Percentiles rank a stretch among this genome's conserved stretches.
These are phyloP conservation scores for Scheffersomyces quercinus DNA, from an alignment of 1,139 yeast species.

Conservation along the genomic window DNA sequence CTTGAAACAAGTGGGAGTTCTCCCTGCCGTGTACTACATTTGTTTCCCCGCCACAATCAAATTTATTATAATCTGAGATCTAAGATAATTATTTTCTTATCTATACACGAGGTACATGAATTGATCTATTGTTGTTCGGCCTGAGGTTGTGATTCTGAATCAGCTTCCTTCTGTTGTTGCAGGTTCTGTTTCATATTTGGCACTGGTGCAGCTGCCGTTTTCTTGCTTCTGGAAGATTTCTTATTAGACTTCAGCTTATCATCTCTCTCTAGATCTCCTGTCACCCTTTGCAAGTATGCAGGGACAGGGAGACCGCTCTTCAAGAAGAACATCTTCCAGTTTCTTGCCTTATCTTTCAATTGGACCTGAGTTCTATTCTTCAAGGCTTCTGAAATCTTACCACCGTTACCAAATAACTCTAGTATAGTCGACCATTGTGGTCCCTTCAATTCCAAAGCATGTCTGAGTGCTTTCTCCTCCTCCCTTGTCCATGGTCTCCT, in stretches of 20 bases:
- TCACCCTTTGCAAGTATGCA: constrained; percentile 72
- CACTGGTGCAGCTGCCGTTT: constrained; percentile 47
- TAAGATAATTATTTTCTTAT: no score
- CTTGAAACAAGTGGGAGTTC: no score
- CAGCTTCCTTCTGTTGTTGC: constrained; percentile 7
- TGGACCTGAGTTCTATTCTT: constrained; percentile 89
- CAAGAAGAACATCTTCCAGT: constrained; percentile 85
- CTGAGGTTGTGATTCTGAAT: neutral
- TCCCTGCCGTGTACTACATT: no score
- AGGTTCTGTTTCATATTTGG: constrained; percentile 13
- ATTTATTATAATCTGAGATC: no score
- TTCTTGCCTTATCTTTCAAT: constrained; percentile 91
- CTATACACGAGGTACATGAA: no score
- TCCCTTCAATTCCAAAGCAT: constrained; percentile 81
- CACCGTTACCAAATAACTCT: constrained; percentile 91
- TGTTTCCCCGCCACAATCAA: no score
- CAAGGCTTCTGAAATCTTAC: constrained; percentile 76
- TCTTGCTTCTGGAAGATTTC: constrained; percentile 28
- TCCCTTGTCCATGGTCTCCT: constrained; percentile 85
- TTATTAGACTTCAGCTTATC: constrained; percentile 31
- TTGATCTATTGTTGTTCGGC: neutral
- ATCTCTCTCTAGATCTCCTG: constrained; percentile 76
- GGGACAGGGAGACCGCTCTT: constrained; percentile 76
- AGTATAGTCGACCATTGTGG: constrained; percentile 92
- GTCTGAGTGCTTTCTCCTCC: constrained; percentile 82